Percentiles rank a stretch among this genome's conserved stretches.
These are phyloP conservation scores for Cystoisospora suis DNA, from an alignment of 169 alveolate species.

Conservation along the genomic window DNA sequence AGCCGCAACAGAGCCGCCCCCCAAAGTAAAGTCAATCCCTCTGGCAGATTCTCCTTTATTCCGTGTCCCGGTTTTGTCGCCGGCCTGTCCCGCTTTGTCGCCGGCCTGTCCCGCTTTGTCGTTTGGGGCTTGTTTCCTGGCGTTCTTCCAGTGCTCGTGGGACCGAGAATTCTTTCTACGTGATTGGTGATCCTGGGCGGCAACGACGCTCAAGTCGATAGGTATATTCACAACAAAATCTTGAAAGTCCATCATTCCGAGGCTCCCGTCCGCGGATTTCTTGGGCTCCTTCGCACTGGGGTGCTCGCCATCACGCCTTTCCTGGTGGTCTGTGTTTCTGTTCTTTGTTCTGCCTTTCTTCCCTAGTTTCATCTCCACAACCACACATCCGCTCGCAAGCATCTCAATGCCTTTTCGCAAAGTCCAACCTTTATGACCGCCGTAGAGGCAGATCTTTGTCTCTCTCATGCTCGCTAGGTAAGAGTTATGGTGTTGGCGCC, in stretches of 20 bases:
- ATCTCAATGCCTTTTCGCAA: background rate
- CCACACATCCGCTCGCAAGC: background rate
- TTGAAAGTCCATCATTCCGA: background rate
- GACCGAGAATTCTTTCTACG: background rate
- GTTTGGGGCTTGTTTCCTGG: no score
- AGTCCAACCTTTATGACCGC: background rate
- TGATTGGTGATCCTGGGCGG: background rate
- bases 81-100: no score
- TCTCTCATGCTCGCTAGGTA: background rate
- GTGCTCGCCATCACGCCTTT: background rate
- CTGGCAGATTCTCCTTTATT: background rate
- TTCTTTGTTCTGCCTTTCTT: background rate
- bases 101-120: no score
- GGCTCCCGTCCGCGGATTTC: background rate
- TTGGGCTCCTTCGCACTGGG: background rate
- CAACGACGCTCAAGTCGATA: background rate
- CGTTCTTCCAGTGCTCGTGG: no score
- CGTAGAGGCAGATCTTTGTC: background rate
- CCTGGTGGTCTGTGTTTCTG: background rate
- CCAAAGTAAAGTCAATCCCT: background rate
- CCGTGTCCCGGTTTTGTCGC: no score
- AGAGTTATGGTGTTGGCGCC: background rate
- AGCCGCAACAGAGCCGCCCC: background rate
- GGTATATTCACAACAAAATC: background rate
- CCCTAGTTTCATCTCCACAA: background rate